Conservation (phyloP, 1,284 basidiomycete species). For the Ustilago vetiveriae region DNA sequence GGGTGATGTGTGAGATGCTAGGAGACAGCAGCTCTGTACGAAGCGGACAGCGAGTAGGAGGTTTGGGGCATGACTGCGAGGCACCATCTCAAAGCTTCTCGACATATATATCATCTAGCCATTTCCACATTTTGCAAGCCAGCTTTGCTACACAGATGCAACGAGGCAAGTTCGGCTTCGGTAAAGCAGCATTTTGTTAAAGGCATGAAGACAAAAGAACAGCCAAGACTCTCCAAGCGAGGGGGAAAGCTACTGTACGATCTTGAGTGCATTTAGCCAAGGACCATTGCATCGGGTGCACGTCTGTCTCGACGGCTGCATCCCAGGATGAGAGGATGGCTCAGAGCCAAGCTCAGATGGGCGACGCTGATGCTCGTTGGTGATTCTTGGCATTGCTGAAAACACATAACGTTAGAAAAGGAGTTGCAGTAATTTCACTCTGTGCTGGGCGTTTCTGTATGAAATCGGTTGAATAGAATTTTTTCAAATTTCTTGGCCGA, state of each 20-base stretch:
- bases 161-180: neutral
- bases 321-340: too few species aligned
- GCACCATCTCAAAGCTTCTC: neutral
- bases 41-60: too few species aligned
- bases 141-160: neutral
- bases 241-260: too few species aligned
- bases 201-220: neutral
- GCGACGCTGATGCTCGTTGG: too few species aligned
- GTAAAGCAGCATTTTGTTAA: neutral
- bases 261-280: neutral
- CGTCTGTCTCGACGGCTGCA: too few species aligned
- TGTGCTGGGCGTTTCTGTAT: too few species aligned
- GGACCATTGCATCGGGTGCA: too few species aligned
- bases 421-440: too few species aligned
- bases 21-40: neutral
- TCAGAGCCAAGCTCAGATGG: too few species aligned
- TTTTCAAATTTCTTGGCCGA: neutral
- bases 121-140: neutral
- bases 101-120: conserved; percentile 7
- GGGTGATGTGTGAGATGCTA: neutral
- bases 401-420: too few species aligned
- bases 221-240: neutral
- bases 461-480: neutral
- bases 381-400: too few species aligned
- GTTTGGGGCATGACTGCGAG: too few species aligned